Evolutionary conservation across 2,329 filamentous ascomycete species (phyloP).

Genomic region (Cyanodermella asteris): DNA sequence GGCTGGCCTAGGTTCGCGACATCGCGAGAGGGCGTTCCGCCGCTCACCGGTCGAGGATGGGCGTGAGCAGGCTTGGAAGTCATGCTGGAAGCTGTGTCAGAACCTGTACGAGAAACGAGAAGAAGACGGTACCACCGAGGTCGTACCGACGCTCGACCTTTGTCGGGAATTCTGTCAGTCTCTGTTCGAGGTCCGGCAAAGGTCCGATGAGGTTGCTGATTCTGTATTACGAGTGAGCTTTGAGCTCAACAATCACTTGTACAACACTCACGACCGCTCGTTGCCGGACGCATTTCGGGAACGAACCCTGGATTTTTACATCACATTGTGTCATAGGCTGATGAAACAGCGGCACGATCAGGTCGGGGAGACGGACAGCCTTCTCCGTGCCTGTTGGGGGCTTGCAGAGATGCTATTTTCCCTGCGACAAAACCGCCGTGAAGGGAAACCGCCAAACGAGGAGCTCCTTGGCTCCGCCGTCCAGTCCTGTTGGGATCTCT

Average conservation of each 20-base stretch:
- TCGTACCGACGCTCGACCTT: conserved; percentile 57
- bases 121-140: conserved; percentile 44
- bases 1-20: conserved; percentile 62
- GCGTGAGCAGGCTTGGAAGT: conserved; percentile 78
- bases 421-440: conserved; percentile 58
- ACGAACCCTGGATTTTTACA: conserved; percentile 80
- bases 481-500: conserved; percentile 86
- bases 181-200: conserved; percentile 64
- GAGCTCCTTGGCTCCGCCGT: conserved; percentile 72
- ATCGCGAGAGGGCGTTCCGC: conserved; percentile 58
- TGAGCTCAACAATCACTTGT: conserved; percentile 86
- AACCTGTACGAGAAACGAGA: conserved; percentile 66
- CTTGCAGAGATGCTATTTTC: conserved; percentile 86
- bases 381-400: conserved; percentile 72
- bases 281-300: conserved; percentile 75
- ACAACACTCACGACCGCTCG: conserved; percentile 70
- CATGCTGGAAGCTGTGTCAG: conserved; percentile 83
- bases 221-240: conserved; percentile 82
- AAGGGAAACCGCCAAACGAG: conserved; percentile 52
- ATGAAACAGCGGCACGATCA: conserved; percentile 79
- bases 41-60: conserved; percentile 51
- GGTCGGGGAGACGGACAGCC: conserved; percentile 60
- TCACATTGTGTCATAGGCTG: conserved; percentile 79
- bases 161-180: conserved; percentile 85
- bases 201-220: conserved; percentile 58